Evolutionary conservation across 129 eudicot species (phyloP).

Genomic region (Heracleum sosnowskyi): DNA sequence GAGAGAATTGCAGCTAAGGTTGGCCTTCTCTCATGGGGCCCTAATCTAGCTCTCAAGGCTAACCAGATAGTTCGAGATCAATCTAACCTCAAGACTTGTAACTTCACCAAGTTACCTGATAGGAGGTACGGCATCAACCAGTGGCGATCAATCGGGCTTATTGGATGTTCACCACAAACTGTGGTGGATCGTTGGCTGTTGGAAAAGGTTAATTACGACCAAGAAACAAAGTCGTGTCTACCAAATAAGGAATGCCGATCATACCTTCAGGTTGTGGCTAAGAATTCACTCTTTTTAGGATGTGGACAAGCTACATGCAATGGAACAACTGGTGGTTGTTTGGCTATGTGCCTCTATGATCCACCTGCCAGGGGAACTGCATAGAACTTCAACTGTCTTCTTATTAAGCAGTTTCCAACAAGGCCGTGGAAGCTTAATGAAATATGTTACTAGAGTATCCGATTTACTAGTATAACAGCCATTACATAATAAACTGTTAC

Average conservation of each 20-base stretch:
- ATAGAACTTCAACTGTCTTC: not conserved
- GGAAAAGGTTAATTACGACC: not conserved
- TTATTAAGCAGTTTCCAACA: not conserved
- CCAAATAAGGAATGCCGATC: not conserved
- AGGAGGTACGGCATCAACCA: not conserved
- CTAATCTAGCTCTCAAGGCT: not conserved
- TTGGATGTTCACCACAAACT: not conserved
- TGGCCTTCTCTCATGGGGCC: slow-evolving; percentile 2
- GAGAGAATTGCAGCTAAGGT: not conserved
- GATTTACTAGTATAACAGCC: not conserved
- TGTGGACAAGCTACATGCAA: slow-evolving; percentile 7
- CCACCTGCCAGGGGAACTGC: slow-evolving; percentile 2
- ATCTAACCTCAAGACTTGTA: slow-evolving; percentile 9
- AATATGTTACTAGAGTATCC: too few species aligned
- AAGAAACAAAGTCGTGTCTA: not conserved
- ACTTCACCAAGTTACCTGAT: not conserved
- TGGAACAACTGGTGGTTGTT: not conserved
- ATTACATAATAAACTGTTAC: not conserved
- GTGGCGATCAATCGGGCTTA: not conserved
- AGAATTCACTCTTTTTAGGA: slow-evolving; percentile 1
- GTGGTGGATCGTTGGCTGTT: slow-evolving; percentile 4
- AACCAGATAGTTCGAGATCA: not conserved
- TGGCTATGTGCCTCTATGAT: slow-evolving; percentile 9
- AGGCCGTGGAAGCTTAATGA: not conserved
- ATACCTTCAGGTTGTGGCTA: slow-evolving; percentile 3